Percentiles rank a stretch among this genome's conserved stretches.
These are phyloP conservation scores for Suillus discolor DNA, from an alignment of 768 basidiomycete species.

Conservation along the genomic window DNA sequence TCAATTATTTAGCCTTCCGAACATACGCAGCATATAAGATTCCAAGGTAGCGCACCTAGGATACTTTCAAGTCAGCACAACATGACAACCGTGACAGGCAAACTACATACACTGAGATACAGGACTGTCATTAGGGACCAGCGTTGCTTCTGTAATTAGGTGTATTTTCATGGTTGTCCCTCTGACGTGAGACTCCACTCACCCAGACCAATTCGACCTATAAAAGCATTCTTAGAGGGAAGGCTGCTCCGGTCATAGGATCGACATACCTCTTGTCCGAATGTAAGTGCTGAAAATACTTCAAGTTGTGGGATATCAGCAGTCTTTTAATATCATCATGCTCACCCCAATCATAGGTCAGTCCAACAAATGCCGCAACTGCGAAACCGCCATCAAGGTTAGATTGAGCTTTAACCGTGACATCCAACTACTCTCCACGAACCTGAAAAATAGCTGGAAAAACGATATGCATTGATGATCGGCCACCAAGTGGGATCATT, in stretches of 20 bases:
- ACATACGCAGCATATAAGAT: neutral
- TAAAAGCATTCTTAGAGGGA: neutral
- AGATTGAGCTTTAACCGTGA: neutral
- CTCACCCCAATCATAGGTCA: neutral
- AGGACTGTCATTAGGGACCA: neutral
- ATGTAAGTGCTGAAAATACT: neutral
- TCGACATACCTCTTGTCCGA: neutral
- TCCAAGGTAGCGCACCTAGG: neutral
- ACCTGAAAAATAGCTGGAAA: neutral
- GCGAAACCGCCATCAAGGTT: neutral
- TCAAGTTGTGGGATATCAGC: neutral
- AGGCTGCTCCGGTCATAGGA: neutral
- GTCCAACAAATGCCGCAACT: neutral
- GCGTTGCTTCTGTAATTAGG: neutral
- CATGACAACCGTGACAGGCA: neutral
- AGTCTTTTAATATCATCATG: neutral
- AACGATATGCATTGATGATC: neutral
- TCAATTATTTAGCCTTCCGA: neutral
- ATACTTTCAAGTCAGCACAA: neutral
- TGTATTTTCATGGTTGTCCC: neutral
- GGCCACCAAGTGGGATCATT: neutral
- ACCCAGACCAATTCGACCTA: neutral
- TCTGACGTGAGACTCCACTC: neutral
- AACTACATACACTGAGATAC: neutral
- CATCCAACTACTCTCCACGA: neutral